Percentiles rank a stretch among this genome's conserved stretches.
These are phyloP conservation scores for Penicillium angulare DNA, from an alignment of 495 filamentous ascomycete genomes.

Conservation along the genomic window DNA sequence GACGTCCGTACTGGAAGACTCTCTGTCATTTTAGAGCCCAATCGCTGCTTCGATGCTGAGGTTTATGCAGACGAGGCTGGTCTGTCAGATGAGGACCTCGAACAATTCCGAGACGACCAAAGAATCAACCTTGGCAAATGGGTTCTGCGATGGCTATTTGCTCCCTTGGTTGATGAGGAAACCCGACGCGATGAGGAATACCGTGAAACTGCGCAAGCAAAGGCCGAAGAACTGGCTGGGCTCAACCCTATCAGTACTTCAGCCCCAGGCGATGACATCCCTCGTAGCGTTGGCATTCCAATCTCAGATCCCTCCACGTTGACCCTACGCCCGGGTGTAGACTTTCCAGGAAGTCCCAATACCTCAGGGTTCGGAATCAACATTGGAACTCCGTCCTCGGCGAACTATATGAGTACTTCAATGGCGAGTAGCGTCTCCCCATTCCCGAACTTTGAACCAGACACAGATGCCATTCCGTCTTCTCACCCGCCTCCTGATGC, in stretches of 20 bases:
- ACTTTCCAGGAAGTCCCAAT: constrained; percentile 49
- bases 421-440: constrained; percentile 24
- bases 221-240: constrained; percentile 54
- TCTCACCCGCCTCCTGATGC: constrained; percentile 38
- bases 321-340: constrained; percentile 66
- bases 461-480: constrained; percentile 16
- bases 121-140: constrained; percentile 97
- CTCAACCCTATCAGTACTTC: constrained; percentile 57
- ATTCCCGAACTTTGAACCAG: constrained; percentile 23
- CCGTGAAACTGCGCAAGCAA: constrained; percentile 62
- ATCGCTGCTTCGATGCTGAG: constrained; percentile 96
- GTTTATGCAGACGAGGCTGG: constrained; percentile 89
- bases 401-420: constrained; percentile 24
- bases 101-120: constrained; percentile 89
- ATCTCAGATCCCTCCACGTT: constrained; percentile 46
- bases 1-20: constrained; percentile 89
- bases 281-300: constrained; percentile 47
- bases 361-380: constrained; percentile 64
- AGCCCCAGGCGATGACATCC: constrained; percentile 58
- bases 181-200: constrained; percentile 74
- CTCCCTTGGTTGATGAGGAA: constrained; percentile 84
- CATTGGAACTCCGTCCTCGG: constrained; percentile 22
- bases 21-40: constrained; percentile 87
- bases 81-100: constrained; percentile 55
- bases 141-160: constrained; percentile 91